These are phyloP conservation scores for Ligustrum vulgare DNA, from an alignment of 257 asterid genomes.

Conservation along the genomic window DNA sequence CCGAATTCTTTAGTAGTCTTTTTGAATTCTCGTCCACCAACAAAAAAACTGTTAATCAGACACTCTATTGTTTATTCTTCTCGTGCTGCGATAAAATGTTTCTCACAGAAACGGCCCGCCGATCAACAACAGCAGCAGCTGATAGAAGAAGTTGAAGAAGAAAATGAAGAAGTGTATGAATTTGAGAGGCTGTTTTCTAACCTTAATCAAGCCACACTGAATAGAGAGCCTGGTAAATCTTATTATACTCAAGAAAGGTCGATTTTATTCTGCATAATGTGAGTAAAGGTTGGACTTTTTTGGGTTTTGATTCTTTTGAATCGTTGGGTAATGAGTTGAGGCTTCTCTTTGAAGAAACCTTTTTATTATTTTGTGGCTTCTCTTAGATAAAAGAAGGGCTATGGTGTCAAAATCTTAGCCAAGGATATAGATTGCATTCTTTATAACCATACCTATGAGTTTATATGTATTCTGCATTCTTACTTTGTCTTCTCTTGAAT, in stretches of 20 bases:
- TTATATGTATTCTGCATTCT: background rate
- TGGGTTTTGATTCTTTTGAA: background rate
- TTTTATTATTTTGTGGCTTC: background rate
- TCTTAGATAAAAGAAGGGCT: background rate
- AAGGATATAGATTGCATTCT: background rate
- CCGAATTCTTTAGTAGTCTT: constrained; percentile 5
- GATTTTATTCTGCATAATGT: background rate
- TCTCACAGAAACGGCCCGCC: constrained; percentile 37
- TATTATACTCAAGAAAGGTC: background rate
- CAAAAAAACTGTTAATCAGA: constrained; percentile 7
- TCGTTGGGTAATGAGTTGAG: background rate
- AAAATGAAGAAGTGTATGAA: constrained; percentile 39
- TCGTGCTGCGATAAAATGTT: constrained; percentile 41
- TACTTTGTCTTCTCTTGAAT: background rate
- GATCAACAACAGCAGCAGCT: constrained; percentile 31
- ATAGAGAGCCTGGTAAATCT: constrained; percentile 76
- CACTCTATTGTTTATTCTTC: constrained; percentile 14
- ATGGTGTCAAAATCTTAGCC: background rate
- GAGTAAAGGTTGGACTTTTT: background rate
- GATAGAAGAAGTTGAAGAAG: constrained; percentile 36
- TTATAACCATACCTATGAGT: background rate
- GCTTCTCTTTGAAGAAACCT: background rate
- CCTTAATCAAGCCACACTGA: constrained; percentile 73
- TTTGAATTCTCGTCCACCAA: constrained; percentile 16
- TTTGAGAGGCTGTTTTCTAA: constrained; percentile 84